A percentile compares a stretch with the other conserved stretches of the same genome.
These are phyloP conservation scores for Blastobotrys ciferrii DNA, from an alignment of 1,139 yeast species.

Conservation along the genomic window DNA sequence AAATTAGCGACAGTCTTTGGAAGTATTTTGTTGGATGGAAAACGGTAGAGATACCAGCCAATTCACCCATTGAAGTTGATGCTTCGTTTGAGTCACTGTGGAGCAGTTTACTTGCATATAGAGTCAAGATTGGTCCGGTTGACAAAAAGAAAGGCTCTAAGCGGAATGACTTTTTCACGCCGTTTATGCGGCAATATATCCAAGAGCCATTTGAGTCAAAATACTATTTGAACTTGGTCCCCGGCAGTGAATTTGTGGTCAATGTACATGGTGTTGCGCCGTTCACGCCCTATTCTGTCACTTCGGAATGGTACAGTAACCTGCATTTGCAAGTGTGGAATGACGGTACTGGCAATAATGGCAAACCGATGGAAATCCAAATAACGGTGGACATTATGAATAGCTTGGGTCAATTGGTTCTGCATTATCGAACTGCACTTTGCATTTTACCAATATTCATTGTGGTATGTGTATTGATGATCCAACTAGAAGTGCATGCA, in stretches of 20 bases:
- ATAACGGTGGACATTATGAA: constrained; percentile 37
- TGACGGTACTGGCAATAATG: constrained; percentile 31
- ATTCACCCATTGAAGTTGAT: constrained; percentile 47
- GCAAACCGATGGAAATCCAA: constrained; percentile 26
- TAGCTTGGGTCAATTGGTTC: constrained; percentile 36
- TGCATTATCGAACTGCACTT: constrained; percentile 37
- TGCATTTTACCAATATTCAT: constrained; percentile 37
- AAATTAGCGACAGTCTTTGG: constrained; percentile 32
- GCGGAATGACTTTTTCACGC: constrained; percentile 45
- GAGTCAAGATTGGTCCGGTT: constrained; percentile 28
- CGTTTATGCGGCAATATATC: constrained; percentile 63
- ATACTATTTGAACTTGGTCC: constrained; percentile 59
- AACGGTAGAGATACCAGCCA: constrained; percentile 39
- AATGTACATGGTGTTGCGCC: constrained; percentile 76
- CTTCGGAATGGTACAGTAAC: constrained; percentile 30
- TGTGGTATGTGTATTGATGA: constrained; percentile 25
- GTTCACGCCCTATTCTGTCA: constrained; percentile 57
- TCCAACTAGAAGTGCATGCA: constrained; percentile 29
- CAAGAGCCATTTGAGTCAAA: constrained; percentile 66
- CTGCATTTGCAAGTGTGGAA: constrained; percentile 38
- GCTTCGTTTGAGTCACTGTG: constrained; percentile 55
- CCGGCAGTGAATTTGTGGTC: constrained; percentile 39
- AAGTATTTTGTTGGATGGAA: constrained; percentile 28
- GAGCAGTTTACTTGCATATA: constrained; percentile 35
- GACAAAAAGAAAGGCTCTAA: constrained; percentile 49